These are phyloP conservation scores for Pseudogymnoascus sp. DNA, from an alignment of 2,329 filamentous ascomycete species.

Conservation along the genomic window DNA sequence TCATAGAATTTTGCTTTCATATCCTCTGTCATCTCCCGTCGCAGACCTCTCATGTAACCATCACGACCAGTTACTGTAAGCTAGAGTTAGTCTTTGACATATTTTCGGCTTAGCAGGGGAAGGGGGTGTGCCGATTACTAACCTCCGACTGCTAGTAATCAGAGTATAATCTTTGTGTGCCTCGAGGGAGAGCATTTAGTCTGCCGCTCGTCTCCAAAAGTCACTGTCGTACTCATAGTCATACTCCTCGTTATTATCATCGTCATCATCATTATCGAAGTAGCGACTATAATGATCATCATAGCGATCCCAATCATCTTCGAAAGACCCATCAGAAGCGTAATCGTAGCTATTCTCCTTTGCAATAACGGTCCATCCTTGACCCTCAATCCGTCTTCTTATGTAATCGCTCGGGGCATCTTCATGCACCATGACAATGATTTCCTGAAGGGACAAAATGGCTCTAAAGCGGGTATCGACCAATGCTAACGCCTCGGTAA, in stretches of 20 bases:
- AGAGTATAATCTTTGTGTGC: slow-evolving; percentile 1
- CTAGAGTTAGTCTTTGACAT: slow-evolving; percentile 12
- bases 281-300: slow-evolving; percentile 12
- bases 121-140: too few relatives aligned
- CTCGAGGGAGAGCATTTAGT: slow-evolving; percentile 12
- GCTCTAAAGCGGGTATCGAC: slow-evolving; percentile 20
- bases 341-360: slow-evolving; percentile 14
- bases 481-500: slow-evolving; percentile 15
- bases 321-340: not conserved
- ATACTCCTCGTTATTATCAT: slow-evolving; percentile 2
- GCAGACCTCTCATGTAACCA: not conserved
- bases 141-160: slow-evolving; percentile 10
- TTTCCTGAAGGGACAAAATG: slow-evolving; percentile 21
- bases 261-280: slow-evolving; percentile 8
- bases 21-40: slow-evolving; percentile 26
- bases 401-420: slow-evolving; percentile 16
- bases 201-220: slow-evolving; percentile 12
- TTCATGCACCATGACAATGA: slow-evolving; percentile 19
- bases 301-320: not conserved
- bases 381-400: slow-evolving; percentile 18
- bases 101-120: slow-evolving; percentile 6
- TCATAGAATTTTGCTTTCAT: too few relatives aligned
- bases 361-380: slow-evolving; percentile 20
- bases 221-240: slow-evolving; percentile 12
- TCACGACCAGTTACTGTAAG: slow-evolving; percentile 9